Percentiles rank a stretch among this genome's conserved stretches.
These are phyloP conservation scores for Selaginella tamariscina DNA, from an alignment of 75 land plant genomes.

Conservation along the genomic window DNA sequence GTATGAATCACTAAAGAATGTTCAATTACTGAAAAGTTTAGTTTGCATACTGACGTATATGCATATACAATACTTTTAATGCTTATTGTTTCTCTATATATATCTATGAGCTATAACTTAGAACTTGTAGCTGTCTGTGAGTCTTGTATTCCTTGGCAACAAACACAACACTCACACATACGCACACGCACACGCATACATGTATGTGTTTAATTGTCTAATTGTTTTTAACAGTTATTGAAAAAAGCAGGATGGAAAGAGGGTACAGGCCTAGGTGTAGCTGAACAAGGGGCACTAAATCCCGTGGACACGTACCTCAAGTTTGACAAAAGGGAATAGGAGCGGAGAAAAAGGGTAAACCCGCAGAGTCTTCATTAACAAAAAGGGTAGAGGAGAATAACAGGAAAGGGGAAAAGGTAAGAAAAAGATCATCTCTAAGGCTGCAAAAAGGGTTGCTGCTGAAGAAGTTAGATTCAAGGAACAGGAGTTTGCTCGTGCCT, in stretches of 20 bases:
- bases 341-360: constrained; percentile 35
- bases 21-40: no score
- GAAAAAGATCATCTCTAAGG: constrained; percentile 41
- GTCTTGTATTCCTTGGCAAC: no score
- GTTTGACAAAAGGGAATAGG: constrained; percentile 65
- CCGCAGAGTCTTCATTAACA: constrained; percentile 6
- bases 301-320: constrained; percentile 52
- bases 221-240: neutral
- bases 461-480: constrained; percentile 45
- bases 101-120: no score
- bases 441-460: constrained; percentile 47
- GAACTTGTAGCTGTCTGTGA: no score
- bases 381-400: constrained; percentile 1
- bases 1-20: no score
- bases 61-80: no score
- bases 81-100: no score
- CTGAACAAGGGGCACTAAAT: constrained; percentile 60
- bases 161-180: no score
- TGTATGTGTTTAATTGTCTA: neutral
- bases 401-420: constrained; percentile 24
- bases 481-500: constrained; percentile 50
- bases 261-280: neutral
- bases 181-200: no score
- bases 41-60: no score
- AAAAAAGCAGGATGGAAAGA: neutral